phyloP scores from a whole-genome alignment of 345 rosid genomes.

The Euphorbia pulcherrima region DNA sequence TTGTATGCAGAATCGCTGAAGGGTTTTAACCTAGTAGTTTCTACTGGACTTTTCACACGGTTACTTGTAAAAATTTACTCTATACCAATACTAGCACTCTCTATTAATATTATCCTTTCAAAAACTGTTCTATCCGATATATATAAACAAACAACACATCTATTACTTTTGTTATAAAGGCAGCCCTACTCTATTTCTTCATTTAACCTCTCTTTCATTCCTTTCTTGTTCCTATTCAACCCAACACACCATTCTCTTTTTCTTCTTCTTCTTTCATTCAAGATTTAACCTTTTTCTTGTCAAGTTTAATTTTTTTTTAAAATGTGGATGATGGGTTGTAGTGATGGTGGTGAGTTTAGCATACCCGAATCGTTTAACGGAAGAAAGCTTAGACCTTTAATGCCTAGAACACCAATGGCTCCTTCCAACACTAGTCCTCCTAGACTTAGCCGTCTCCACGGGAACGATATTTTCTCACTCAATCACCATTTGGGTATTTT shows the following conservation, averaged over 20 bases:
- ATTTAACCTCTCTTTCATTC: constrained; percentile 18
- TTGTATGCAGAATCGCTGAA: too few relatives aligned
- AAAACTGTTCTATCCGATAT: constrained; percentile 12
- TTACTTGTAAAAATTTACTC: too few relatives aligned
- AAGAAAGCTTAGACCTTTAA: constrained; percentile 72
- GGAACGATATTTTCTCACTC: constrained; percentile 46
- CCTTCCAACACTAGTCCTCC: constrained; percentile 32
- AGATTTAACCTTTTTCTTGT: background rate
- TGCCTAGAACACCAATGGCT: constrained; percentile 56
- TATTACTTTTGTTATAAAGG: constrained; percentile 17
- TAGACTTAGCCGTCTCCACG: constrained; percentile 34
- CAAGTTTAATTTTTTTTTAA: background rate
- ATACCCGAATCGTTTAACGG: constrained; percentile 54
- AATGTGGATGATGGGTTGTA: constrained; percentile 96
- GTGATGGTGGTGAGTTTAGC: constrained; percentile 60
- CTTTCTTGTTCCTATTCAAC: constrained; percentile 14
- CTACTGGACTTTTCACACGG: too few relatives aligned
- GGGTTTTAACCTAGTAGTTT: too few relatives aligned
- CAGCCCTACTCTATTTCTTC: background rate
- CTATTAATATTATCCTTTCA: constrained; percentile 1
- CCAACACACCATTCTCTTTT: constrained; percentile 5
- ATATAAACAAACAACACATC: constrained; percentile 18
- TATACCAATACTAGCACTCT: constrained; percentile 9
- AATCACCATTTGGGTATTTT: constrained; percentile 54
- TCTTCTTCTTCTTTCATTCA: background rate